Percentiles rank a stretch among this genome's conserved stretches.
These are phyloP conservation scores for Biscutella auriculata DNA, from an alignment of 441 rosid genomes.

Conservation along the genomic window DNA sequence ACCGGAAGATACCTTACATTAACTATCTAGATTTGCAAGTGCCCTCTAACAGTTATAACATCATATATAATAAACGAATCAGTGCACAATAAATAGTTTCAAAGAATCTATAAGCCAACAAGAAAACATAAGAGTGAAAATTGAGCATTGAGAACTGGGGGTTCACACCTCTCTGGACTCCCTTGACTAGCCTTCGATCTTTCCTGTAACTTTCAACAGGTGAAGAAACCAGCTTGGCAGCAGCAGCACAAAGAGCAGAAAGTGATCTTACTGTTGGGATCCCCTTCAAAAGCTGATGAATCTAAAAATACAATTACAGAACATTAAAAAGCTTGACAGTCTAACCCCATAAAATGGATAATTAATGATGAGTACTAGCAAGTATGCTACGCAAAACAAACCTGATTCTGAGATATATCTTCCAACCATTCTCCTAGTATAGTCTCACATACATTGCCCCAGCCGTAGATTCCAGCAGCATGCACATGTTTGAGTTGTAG, in stretches of 20 bases:
- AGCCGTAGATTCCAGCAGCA: constrained; percentile 83
- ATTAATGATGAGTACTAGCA: background rate
- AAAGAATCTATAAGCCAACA: background rate
- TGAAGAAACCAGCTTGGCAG: constrained; percentile 70
- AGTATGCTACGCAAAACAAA: constrained; percentile 16
- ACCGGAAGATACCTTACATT: background rate
- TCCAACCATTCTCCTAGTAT: constrained; percentile 94
- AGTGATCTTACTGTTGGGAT: constrained; percentile 77
- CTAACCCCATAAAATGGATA: background rate
- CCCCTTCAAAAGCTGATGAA: constrained; percentile 64
- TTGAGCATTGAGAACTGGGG: background rate
- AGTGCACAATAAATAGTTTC: background rate
- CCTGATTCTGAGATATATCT: constrained; percentile 98
- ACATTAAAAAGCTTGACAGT: constrained; percentile 10
- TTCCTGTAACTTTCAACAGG: constrained; percentile 89
- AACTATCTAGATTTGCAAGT: constrained; percentile 3
- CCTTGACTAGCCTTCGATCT: constrained; percentile 76
- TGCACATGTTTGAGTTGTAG: constrained; percentile 89
- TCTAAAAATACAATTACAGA: constrained; percentile 30
- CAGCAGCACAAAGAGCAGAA: constrained; percentile 71
- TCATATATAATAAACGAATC: background rate
- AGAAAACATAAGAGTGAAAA: background rate
- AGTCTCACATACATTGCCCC: constrained; percentile 84
- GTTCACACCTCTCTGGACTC: constrained; percentile 81
- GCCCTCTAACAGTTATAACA: background rate